These are phyloP conservation scores for Kingdonia uniflora DNA, from an alignment of 164 flowering plant genomes.

Conservation along the genomic window DNA sequence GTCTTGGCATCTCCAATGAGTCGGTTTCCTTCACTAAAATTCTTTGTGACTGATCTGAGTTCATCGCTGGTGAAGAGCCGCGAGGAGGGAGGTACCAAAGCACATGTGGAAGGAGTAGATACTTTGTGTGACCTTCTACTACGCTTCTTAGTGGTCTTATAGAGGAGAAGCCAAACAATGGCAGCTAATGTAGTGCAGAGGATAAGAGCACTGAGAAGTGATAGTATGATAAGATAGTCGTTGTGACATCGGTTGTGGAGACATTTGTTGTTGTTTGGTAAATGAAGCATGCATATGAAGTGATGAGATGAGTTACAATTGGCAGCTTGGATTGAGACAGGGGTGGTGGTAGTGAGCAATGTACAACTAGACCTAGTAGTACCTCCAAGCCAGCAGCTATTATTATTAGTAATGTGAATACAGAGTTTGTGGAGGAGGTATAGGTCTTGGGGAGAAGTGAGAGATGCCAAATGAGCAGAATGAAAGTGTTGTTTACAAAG, in stretches of 20 bases:
- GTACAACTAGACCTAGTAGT: constrained; percentile 33
- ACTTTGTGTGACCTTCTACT: constrained; percentile 54
- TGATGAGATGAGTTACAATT: constrained; percentile 53
- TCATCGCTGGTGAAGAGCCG: constrained; percentile 73
- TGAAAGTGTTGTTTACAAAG: constrained; percentile 24
- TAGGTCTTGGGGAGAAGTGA: constrained; percentile 47
- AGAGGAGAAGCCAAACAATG: constrained; percentile 77
- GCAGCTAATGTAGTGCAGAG: constrained; percentile 57
- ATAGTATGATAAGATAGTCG: constrained; percentile 76
- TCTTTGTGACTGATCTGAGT: constrained; percentile 70
- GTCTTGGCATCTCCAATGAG: constrained; percentile 92
- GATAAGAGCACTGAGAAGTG: constrained; percentile 74
- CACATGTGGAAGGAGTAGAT: constrained; percentile 57
- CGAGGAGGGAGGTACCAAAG: constrained; percentile 80
- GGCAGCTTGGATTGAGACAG: constrained; percentile 28
- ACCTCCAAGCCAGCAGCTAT: constrained; percentile 87
- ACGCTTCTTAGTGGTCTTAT: constrained; percentile 56
- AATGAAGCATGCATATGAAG: constrained; percentile 54
- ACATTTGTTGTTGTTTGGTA: constrained; percentile 45
- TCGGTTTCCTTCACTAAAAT: constrained; percentile 90
- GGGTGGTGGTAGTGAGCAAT: constrained; percentile 32
- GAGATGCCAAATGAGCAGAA: constrained; percentile 55
- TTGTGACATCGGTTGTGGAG: constrained; percentile 60
- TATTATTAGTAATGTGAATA: constrained; percentile 4
- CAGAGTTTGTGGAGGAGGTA: constrained; percentile 45